phyloP scores from a whole-genome alignment of 1,284 basidiomycete species.

The Ganoderma lucidum region DNA sequence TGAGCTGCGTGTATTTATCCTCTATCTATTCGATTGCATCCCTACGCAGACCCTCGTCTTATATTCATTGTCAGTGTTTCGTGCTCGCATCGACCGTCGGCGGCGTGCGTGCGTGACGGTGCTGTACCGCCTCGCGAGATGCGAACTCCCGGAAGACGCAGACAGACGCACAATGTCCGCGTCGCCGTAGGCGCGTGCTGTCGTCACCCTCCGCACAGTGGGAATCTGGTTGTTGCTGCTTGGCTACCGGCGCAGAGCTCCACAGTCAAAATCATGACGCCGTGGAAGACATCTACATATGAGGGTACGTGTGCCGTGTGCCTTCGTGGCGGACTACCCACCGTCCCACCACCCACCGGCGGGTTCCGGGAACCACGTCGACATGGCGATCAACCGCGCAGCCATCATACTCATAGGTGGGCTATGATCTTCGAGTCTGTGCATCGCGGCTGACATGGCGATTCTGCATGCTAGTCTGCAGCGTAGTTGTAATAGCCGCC shows the following conservation, averaged over 20 bases:
- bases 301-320: not conserved
- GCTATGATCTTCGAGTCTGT: conserved; percentile 1
- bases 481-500: not conserved
- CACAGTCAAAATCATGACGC: not conserved
- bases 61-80: not conserved
- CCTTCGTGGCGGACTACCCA: not conserved
- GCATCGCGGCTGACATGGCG: not conserved
- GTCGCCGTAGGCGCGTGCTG: not conserved
- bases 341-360: conserved; percentile 1
- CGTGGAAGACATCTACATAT: not conserved
- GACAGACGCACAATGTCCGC: not conserved
- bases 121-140: not conserved
- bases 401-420: not conserved
- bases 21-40: not conserved
- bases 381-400: not conserved
- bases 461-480: not conserved
- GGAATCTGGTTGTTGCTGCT: not conserved
- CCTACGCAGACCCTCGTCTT: not conserved
- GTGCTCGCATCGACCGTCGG: not conserved
- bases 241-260: not conserved
- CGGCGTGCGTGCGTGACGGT: not conserved
- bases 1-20: conserved; percentile 2
- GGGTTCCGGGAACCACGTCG: conserved; percentile 3
- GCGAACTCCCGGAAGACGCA: conserved; percentile 1
- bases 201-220: not conserved